Percentiles rank a stretch among this genome's conserved stretches.
Conservation (phyloP, 2,329 filamentous ascomycete genomes). For the Neonectria magnoliae region DNA sequence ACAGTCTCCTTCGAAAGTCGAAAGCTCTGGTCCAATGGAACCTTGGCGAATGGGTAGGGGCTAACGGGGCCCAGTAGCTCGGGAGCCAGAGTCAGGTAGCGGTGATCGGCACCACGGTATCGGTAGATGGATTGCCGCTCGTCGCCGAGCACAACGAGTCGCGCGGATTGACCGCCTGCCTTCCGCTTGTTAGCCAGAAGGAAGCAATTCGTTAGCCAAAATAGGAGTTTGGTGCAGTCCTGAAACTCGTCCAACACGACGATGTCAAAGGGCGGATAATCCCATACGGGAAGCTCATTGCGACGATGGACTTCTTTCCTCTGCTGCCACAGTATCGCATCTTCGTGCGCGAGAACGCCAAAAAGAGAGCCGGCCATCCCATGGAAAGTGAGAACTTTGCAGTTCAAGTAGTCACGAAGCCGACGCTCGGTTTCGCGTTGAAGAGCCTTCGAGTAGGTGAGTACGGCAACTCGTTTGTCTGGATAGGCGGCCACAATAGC, state of each 20-base stretch:
- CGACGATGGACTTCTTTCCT: neutral
- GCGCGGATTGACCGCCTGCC: neutral
- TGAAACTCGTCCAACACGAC: neutral
- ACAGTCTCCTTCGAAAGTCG: neutral
- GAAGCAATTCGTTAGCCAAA: neutral
- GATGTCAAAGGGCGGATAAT: neutral
- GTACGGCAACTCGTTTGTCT: neutral
- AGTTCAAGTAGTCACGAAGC: neutral
- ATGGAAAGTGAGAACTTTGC: neutral
- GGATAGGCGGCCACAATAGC: constrained; percentile 41
- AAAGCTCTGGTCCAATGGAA: neutral
- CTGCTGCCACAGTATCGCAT: neutral
- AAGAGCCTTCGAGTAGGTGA: neutral
- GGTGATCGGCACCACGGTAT: neutral
- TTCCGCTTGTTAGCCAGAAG: neutral
- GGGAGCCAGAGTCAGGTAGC: neutral
- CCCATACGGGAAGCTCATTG: neutral
- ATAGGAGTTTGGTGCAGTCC: neutral
- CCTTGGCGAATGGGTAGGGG: neutral
- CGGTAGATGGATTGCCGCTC: neutral
- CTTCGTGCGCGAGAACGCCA: neutral
- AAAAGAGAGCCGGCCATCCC: neutral
- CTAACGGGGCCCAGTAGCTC: neutral
- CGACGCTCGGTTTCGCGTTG: neutral
- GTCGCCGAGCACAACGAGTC: neutral